Percentiles rank a stretch among this genome's conserved stretches.
These are phyloP conservation scores for Talaromyces sp. DNA, from an alignment of 2,329 filamentous ascomycete genomes.

Conservation along the genomic window DNA sequence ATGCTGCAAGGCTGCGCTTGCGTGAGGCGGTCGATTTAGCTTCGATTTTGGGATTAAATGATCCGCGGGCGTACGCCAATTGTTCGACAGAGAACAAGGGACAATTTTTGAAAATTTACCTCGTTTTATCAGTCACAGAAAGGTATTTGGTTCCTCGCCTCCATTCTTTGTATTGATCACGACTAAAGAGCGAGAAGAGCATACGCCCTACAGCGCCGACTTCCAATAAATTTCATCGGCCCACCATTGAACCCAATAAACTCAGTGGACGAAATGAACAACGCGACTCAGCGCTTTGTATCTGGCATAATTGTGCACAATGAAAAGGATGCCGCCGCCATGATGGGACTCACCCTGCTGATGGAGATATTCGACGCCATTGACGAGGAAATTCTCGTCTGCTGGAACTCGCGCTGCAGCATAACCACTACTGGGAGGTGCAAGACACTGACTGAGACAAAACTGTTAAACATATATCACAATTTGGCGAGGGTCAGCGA, in stretches of 20 bases:
- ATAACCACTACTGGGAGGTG: slow-evolving; percentile 56
- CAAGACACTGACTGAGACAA: slow-evolving; percentile 60
- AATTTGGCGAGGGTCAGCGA: slow-evolving; percentile 27
- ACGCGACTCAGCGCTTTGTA: slow-evolving; percentile 28
- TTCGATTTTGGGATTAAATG: slow-evolving; percentile 34
- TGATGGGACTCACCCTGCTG: slow-evolving; percentile 37
- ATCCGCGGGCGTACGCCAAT: slow-evolving; percentile 32
- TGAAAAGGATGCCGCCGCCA: slow-evolving; percentile 36
- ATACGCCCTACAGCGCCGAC: slow-evolving; percentile 38
- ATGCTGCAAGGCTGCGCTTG: slow-evolving; percentile 71
- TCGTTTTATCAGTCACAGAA: slow-evolving; percentile 32
- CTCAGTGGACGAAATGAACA: slow-evolving; percentile 29
- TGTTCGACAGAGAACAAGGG: slow-evolving; percentile 32
- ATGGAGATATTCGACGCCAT: slow-evolving; percentile 42
- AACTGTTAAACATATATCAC: slow-evolving; percentile 42
- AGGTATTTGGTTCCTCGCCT: slow-evolving; percentile 16
- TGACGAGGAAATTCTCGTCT: slow-evolving; percentile 38
- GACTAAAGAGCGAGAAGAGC: slow-evolving; percentile 22
- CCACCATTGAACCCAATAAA: slow-evolving; percentile 27
- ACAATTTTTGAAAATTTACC: slow-evolving; percentile 31
- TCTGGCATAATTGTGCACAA: slow-evolving; percentile 39
- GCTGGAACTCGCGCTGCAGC: slow-evolving; percentile 46
- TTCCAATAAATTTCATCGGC: slow-evolving; percentile 38
- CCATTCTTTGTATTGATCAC: neutral
- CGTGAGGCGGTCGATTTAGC: slow-evolving; percentile 57